phyloP scores from a whole-genome alignment of 176 grass and related monocot species.

The Aegilops longissima region DNA sequence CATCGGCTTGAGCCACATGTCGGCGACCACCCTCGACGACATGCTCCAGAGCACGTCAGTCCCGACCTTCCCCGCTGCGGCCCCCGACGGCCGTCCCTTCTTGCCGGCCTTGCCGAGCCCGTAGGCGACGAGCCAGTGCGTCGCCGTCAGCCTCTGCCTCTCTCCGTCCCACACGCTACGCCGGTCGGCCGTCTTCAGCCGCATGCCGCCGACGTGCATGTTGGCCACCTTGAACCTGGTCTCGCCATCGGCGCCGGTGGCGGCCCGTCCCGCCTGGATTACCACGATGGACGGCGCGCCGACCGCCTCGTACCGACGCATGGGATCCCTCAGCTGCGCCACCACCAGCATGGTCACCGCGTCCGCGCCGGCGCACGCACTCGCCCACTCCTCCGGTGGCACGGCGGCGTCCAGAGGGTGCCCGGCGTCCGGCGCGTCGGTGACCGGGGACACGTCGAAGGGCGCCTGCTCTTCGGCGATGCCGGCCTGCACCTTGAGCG shows the following conservation, averaged over 20 bases:
- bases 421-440: neutral
- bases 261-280: slow-evolving; percentile 55
- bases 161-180: slow-evolving; percentile 79
- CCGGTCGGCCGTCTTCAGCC: slow-evolving; percentile 42
- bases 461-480: slow-evolving; percentile 65
- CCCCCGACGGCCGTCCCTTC: slow-evolving; percentile 37
- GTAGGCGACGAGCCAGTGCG: slow-evolving; percentile 94
- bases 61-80: slow-evolving; percentile 29
- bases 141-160: slow-evolving; percentile 79
- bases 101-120: slow-evolving; percentile 65
- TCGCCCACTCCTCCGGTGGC: slow-evolving; percentile 63
- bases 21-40: slow-evolving; percentile 89
- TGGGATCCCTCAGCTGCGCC: slow-evolving; percentile 75
- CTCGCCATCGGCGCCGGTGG: slow-evolving; percentile 38
- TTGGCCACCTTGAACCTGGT: slow-evolving; percentile 66
- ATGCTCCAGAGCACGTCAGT: slow-evolving; percentile 78
- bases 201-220: slow-evolving; percentile 73
- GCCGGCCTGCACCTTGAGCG: slow-evolving; percentile 75
- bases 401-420: slow-evolving; percentile 55
- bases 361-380: slow-evolving; percentile 5
- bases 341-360: slow-evolving; percentile 53
- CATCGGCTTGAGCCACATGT: slow-evolving; percentile 91
- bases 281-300: slow-evolving; percentile 65
- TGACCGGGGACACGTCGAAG: slow-evolving; percentile 52
- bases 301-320: slow-evolving; percentile 80